These are phyloP conservation scores for Epichloe brachyelytri DNA, from an alignment of 2,329 filamentous ascomycete species.

Conservation along the genomic window DNA sequence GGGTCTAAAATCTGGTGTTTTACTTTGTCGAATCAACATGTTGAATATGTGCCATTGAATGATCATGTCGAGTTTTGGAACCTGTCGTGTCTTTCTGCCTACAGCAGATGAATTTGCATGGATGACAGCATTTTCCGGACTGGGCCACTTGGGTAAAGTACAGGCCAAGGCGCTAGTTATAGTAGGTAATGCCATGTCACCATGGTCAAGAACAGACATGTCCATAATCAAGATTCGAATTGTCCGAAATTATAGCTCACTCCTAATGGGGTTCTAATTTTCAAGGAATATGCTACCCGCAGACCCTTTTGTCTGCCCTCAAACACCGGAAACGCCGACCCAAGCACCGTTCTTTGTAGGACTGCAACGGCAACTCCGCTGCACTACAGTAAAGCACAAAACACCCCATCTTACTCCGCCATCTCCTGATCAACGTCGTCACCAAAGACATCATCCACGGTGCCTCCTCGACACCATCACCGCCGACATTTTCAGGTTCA, in stretches of 20 bases:
- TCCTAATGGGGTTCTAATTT: not conserved
- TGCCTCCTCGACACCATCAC: conserved; percentile 35
- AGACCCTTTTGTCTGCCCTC: not conserved
- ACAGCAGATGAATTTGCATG: not conserved
- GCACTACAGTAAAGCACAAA: not conserved
- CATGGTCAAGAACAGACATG: not conserved
- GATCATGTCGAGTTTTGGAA: not conserved
- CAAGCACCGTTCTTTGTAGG: not conserved
- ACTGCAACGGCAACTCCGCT: not conserved
- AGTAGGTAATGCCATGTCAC: not conserved
- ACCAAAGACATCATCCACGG: conserved; percentile 42
- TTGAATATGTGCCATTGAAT: not conserved
- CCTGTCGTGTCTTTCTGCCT: not conserved
- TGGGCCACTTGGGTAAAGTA: too few species aligned
- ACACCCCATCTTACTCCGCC: conserved; percentile 26
- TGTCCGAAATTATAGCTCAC: not conserved
- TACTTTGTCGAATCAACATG: conserved; percentile 6
- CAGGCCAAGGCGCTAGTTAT: too few species aligned
- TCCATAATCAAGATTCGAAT: not conserved
- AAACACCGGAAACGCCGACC: conserved; percentile 8
- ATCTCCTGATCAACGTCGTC: conserved; percentile 44
- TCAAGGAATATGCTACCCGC: not conserved
- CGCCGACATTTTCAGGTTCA: conserved; percentile 28
- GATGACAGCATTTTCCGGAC: too few species aligned
- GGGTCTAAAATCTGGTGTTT: conserved; percentile 5